Evolutionary conservation across 176 grass and related monocot genomes (phyloP).

Genomic region (Eragrostis nindensis): DNA sequence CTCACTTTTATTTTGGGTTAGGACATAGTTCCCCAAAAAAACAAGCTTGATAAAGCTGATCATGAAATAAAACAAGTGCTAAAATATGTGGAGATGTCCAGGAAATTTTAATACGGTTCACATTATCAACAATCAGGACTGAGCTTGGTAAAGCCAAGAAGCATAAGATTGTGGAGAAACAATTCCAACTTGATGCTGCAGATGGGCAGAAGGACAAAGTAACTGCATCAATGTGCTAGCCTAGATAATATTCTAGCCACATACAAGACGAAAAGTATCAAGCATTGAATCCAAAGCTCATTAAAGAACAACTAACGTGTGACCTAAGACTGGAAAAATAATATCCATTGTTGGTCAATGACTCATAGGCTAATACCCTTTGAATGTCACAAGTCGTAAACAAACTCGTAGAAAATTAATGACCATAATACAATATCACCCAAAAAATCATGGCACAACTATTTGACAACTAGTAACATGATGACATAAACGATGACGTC

Average conservation of each 20-base stretch:
- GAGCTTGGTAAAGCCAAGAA: not conserved
- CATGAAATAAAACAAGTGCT: not conserved
- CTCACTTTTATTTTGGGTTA: constrained; percentile 8
- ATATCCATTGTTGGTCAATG: no score
- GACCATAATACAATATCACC: no score
- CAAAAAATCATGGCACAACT: no score
- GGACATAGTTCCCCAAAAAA: not conserved
- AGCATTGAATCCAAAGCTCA: not conserved
- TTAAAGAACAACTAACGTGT: no score
- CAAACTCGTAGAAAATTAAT: no score
- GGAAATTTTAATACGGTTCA: not conserved
- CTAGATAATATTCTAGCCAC: not conserved
- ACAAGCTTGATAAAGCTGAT: not conserved
- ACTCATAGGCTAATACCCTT: no score
- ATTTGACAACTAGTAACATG: no score
- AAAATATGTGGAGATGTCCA: not conserved
- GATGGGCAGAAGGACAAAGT: not conserved
- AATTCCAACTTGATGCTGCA: not conserved
- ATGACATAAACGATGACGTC: no score
- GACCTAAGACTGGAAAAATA: no score
- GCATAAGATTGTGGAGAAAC: not conserved
- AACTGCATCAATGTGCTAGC: not conserved
- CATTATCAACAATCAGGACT: not conserved
- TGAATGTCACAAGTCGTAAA: no score
- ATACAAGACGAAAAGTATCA: not conserved